These are phyloP conservation scores for Pueraria montana DNA, from an alignment of 306 rosid species.

Conservation along the genomic window DNA sequence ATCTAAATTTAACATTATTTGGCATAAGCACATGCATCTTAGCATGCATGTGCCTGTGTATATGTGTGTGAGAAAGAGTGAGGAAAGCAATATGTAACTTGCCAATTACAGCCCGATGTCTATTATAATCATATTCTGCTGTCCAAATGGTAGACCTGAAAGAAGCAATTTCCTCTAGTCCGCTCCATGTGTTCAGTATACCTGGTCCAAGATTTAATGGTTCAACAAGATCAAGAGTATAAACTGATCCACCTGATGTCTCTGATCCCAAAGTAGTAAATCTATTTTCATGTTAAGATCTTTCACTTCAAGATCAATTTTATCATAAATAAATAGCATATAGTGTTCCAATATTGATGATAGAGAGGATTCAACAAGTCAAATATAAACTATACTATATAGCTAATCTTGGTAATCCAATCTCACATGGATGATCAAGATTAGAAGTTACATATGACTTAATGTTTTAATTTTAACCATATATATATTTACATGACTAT, in stretches of 20 bases:
- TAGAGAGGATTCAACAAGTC: conserved; percentile 16
- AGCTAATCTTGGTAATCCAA: conserved; percentile 18
- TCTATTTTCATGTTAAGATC: conserved; percentile 71
- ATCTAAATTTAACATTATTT: conserved; percentile 11
- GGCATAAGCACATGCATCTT: not conserved
- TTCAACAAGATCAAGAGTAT: conserved; percentile 64
- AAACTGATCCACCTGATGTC: conserved; percentile 72
- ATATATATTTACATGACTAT: conserved; percentile 6
- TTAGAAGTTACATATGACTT: conserved; percentile 33
- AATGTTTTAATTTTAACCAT: conserved; percentile 18
- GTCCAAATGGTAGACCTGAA: conserved; percentile 84
- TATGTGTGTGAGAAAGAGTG: not conserved
- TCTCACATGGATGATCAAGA: conserved; percentile 24
- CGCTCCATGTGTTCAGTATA: conserved; percentile 55
- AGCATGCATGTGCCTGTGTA: not conserved
- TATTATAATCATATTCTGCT: conserved; percentile 69
- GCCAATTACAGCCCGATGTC: conserved; percentile 77
- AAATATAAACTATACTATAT: conserved; percentile 9
- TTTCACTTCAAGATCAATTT: conserved; percentile 36
- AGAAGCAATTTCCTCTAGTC: conserved; percentile 67
- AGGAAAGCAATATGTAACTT: conserved; percentile 47
- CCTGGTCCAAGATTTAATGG: conserved; percentile 64
- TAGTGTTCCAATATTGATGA: conserved; percentile 8
- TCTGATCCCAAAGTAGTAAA: conserved; percentile 84
- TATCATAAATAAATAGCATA: conserved; percentile 12